Percentiles rank a stretch among this genome's conserved stretches.
Conservation (phyloP, 352 stramenopile species). For the Globisporangium takayamanum region DNA sequence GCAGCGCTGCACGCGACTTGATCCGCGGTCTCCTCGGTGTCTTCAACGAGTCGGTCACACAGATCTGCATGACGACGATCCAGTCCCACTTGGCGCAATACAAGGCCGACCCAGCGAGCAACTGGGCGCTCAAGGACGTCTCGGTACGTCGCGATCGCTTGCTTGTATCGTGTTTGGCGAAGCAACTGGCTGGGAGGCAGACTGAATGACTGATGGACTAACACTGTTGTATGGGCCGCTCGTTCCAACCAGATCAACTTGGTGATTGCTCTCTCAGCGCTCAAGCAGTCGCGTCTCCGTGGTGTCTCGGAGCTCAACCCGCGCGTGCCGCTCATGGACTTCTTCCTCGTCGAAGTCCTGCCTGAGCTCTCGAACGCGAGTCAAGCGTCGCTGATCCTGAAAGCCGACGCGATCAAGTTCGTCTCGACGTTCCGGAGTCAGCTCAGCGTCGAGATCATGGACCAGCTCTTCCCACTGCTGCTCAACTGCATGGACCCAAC, state of each 20-base stretch:
- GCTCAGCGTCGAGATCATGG: slow-evolving; percentile 89
- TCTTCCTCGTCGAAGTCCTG: slow-evolving; percentile 92
- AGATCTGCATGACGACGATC: slow-evolving; percentile 92
- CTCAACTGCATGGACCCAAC: slow-evolving; percentile 77
- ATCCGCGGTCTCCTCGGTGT: slow-evolving; percentile 92
- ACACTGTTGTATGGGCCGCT: background rate
- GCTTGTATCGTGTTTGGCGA: background rate
- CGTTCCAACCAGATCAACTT: slow-evolving; percentile 72
- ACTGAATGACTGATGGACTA: background rate
- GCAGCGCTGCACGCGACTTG: slow-evolving; percentile 93
- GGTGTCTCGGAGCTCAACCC: slow-evolving; percentile 95
- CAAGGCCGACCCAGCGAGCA: slow-evolving; percentile 61
- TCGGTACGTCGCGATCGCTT: slow-evolving; percentile 57
- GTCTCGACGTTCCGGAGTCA: slow-evolving; percentile 98
- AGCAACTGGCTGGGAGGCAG: background rate
- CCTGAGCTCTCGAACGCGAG: slow-evolving; percentile 88
- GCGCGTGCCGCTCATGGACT: slow-evolving; percentile 94
- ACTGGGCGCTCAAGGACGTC: slow-evolving; percentile 95
- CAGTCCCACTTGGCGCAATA: slow-evolving; percentile 90
- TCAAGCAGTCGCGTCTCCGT: slow-evolving; percentile 88
- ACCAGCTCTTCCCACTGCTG: slow-evolving; percentile 91
- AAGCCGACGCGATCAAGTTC: slow-evolving; percentile 98
- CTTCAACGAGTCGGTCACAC: slow-evolving; percentile 91
- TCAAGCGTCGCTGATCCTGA: slow-evolving; percentile 90
- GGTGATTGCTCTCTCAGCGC: slow-evolving; percentile 93